Percentiles rank a stretch among this genome's conserved stretches.
Evolutionary conservation across 2,329 filamentous ascomycete genomes (phyloP).

Genomic region (Fusarium robinianum): DNA sequence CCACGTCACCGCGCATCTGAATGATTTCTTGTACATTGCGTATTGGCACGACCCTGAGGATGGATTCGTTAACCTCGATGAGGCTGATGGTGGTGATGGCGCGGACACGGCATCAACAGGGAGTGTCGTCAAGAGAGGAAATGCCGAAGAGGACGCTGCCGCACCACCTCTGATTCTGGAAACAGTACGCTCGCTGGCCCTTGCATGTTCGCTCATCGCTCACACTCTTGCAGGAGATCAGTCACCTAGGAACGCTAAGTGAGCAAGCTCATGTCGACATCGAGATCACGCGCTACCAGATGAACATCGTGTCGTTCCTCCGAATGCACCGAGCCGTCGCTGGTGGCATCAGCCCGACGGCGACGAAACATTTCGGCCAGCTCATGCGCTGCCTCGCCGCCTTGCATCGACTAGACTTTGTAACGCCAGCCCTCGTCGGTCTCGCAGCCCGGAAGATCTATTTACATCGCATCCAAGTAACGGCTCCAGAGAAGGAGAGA

Average conservation of each 20-base stretch:
- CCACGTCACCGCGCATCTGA: constrained; percentile 63
- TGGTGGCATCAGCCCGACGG: constrained; percentile 75
- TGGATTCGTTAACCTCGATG: constrained; percentile 76
- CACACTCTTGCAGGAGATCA: constrained; percentile 54
- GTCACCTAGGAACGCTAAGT: constrained; percentile 62
- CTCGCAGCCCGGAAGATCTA: constrained; percentile 88
- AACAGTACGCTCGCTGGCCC: constrained; percentile 43
- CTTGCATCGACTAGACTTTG: constrained; percentile 78
- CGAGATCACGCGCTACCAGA: constrained; percentile 81
- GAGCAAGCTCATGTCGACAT: constrained; percentile 67
- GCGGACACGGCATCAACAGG: constrained; percentile 45
- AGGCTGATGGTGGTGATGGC: constrained; percentile 46
- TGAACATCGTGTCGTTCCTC: constrained; percentile 86
- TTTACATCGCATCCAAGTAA: constrained; percentile 77
- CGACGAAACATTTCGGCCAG: constrained; percentile 76
- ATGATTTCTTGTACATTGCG: constrained; percentile 85
- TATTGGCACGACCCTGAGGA: constrained; percentile 78
- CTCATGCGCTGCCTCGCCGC: constrained; percentile 76
- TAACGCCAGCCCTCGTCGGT: constrained; percentile 80
- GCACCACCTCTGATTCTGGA: constrained; percentile 47
- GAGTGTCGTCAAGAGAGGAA: constrained; percentile 52
- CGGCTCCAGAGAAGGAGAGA: constrained; percentile 71
- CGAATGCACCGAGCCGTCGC: constrained; percentile 84
- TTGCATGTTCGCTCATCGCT: constrained; percentile 3
- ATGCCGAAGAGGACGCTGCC: constrained; percentile 24